phyloP scores from a whole-genome alignment of 208 protist genomes.

The Leptomonas pyrrhocoris region DNA sequence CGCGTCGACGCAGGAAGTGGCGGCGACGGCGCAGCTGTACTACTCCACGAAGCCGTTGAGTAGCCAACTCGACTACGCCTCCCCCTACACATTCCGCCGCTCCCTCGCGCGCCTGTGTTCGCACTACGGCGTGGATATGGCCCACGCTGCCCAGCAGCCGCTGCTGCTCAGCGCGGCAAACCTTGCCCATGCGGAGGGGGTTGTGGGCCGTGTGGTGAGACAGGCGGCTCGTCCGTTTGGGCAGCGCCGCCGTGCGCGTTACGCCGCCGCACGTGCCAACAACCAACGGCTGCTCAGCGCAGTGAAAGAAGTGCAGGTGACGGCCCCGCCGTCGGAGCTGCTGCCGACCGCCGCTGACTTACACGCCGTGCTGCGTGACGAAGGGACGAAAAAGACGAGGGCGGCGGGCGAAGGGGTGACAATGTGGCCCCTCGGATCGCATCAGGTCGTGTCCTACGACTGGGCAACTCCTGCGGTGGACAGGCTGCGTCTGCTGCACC shows the following conservation, averaged over 20 bases:
- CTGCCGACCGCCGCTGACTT: conserved; percentile 47
- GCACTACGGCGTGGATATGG: conserved; percentile 67
- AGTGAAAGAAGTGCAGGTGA: conserved; percentile 46
- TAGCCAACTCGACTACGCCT: conserved; percentile 75
- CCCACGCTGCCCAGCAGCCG: conserved; percentile 68
- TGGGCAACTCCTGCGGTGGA: conserved; percentile 59
- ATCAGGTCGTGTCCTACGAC: conserved; percentile 61
- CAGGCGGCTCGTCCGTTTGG: conserved; percentile 54
- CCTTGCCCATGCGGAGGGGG: conserved; percentile 68
- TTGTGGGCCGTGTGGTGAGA: conserved; percentile 43
- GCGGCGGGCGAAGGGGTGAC: conserved; percentile 1
- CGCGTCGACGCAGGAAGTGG: conserved; percentile 63
- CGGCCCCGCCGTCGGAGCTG: conserved; percentile 42
- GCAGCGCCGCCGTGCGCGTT: conserved; percentile 52
- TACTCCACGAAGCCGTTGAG: conserved; percentile 83
- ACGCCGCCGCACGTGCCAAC: conserved; percentile 21
- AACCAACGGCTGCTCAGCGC: conserved; percentile 50
- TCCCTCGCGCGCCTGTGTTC: conserved; percentile 65
- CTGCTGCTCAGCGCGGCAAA: conserved; percentile 56
- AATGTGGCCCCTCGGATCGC: conserved; percentile 76
- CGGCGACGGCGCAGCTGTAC: conserved; percentile 78
- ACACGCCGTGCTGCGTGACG: conserved; percentile 12
- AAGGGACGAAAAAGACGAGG: conserved; percentile 6
- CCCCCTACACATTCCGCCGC: conserved; percentile 79
- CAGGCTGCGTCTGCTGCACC: conserved; percentile 34